Conservation (phyloP, 2,329 filamentous ascomycete species). For the Ampelomyces quisqualis region DNA sequence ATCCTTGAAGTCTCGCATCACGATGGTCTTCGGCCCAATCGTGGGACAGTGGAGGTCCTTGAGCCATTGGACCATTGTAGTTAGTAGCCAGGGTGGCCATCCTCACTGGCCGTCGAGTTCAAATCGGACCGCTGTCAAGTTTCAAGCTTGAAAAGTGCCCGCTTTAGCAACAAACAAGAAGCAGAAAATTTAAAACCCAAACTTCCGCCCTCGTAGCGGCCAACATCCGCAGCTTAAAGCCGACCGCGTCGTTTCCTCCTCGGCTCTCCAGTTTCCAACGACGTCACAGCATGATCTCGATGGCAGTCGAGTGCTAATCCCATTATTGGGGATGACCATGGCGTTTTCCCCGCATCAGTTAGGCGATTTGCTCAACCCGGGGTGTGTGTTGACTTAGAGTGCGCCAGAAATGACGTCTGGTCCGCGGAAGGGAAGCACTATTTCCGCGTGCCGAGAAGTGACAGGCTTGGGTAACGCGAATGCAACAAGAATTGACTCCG, state of each 20-base stretch:
- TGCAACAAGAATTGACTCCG: no score
- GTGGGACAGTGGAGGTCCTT: slow-evolving; percentile 18
- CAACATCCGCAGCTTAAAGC: slow-evolving; percentile 6
- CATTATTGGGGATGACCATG: slow-evolving; percentile 9
- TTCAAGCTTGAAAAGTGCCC: background rate
- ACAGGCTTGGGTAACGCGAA: background rate
- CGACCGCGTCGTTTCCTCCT: slow-evolving; percentile 5
- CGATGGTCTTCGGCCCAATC: slow-evolving; percentile 22
- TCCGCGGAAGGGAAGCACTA: slow-evolving; percentile 5
- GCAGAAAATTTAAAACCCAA: background rate
- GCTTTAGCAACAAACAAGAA: background rate
- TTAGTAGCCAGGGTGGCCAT: no score
- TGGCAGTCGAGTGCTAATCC: background rate
- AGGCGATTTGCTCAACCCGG: slow-evolving; percentile 5
- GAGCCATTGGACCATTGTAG: slow-evolving; percentile 22
- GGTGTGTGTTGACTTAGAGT: slow-evolving; percentile 9
- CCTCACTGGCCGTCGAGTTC: background rate
- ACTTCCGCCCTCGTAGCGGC: background rate
- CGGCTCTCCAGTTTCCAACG: slow-evolving; percentile 6
- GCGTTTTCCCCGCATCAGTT: slow-evolving; percentile 10
- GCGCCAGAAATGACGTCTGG: slow-evolving; percentile 18
- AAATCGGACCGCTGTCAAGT: background rate
- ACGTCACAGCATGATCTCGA: slow-evolving; percentile 14
- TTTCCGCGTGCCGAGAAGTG: slow-evolving; percentile 2
- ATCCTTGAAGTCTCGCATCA: slow-evolving; percentile 8